Percentiles rank a stretch among this genome's conserved stretches.
These are phyloP conservation scores for Carex pumila DNA, from an alignment of 176 grass and related monocot genomes.

Conservation along the genomic window DNA sequence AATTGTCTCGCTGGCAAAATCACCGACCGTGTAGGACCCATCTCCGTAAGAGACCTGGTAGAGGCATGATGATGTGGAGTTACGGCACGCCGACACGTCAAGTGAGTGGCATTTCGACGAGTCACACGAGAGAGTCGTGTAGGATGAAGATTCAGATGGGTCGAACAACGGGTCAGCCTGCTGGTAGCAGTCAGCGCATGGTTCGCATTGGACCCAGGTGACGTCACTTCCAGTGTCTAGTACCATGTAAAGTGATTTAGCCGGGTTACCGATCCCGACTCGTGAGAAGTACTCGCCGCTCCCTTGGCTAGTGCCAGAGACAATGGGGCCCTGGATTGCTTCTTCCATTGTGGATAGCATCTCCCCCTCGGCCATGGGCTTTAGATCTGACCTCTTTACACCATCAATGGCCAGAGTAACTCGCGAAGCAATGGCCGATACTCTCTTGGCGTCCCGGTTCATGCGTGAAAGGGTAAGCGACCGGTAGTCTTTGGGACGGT, in stretches of 20 bases:
- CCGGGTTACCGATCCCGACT: conserved; percentile 53
- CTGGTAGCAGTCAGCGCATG: conserved; percentile 89
- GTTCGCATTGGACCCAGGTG: conserved; percentile 88
- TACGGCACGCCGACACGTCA: conserved; percentile 74
- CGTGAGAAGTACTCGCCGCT: conserved; percentile 99
- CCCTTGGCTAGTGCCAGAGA: conserved; percentile 66
- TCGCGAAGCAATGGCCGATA: conserved; percentile 36
- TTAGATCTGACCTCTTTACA: conserved; percentile 22
- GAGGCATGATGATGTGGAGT: conserved; percentile 49
- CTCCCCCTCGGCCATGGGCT: conserved; percentile 6
- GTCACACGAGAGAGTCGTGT: conserved; percentile 56
- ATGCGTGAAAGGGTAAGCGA: conserved; percentile 46
- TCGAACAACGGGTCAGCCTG: conserved; percentile 83
- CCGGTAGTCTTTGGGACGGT: conserved; percentile 34
- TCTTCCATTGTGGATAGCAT: conserved; percentile 8
- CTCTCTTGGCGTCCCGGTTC: conserved; percentile 47
- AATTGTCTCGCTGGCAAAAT: conserved; percentile 78
- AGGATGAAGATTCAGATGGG: conserved; percentile 55
- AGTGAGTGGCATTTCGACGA: conserved; percentile 49
- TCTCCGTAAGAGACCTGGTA: conserved; percentile 91
- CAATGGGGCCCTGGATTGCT: conserved; percentile 65
- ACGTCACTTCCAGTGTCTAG: conserved; percentile 97
- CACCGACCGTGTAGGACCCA: conserved; percentile 91
- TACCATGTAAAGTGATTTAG: conserved; percentile 71
- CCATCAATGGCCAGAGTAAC: conserved; percentile 39